Conservation (phyloP, 1,284 basidiomycete species). For the Exobasidium cylindrosporum region DNA sequence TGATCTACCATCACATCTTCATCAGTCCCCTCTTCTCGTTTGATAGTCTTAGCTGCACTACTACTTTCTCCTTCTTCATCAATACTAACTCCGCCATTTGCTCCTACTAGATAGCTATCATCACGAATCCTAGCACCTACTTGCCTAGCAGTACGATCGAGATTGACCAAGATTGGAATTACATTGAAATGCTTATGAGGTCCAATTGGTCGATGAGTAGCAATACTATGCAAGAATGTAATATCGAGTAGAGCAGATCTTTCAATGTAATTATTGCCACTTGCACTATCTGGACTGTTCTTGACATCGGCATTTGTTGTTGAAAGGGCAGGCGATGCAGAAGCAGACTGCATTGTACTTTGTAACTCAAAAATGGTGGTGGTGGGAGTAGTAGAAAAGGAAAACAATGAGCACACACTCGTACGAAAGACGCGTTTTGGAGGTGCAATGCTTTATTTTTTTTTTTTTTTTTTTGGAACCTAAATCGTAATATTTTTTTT, state of each 20-base stretch:
- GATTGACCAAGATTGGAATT: constrained; percentile 32
- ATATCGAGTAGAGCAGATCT: constrained; percentile 19
- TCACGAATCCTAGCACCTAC: constrained; percentile 21
- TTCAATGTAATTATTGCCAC: constrained; percentile 2
- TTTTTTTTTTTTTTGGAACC: too few species aligned
- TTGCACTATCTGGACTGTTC: too few species aligned
- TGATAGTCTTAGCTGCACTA: constrained; percentile 16
- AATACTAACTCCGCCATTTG: constrained; percentile 9
- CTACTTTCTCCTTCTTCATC: constrained; percentile 15
- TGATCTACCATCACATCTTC: constrained; percentile 24
- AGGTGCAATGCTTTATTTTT: too few species aligned
- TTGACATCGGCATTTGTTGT: too few species aligned
- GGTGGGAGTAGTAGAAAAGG: too few species aligned
- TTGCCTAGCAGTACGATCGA: constrained; percentile 20
- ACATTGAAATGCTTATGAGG: constrained; percentile 47
- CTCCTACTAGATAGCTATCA: constrained; percentile 19
- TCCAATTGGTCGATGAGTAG: constrained; percentile 37
- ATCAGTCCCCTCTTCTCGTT: constrained; percentile 23
- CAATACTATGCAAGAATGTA: constrained; percentile 40
- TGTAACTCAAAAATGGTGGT: too few species aligned
- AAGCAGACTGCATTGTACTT: neutral
- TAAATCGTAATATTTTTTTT: too few species aligned
- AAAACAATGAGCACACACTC: too few species aligned
- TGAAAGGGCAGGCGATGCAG: neutral
- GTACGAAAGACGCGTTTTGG: too few species aligned